Base-by-base conservation (phyloP, 768 basidiomycete genomes). In the Kwoniella heveanensis region DNA sequence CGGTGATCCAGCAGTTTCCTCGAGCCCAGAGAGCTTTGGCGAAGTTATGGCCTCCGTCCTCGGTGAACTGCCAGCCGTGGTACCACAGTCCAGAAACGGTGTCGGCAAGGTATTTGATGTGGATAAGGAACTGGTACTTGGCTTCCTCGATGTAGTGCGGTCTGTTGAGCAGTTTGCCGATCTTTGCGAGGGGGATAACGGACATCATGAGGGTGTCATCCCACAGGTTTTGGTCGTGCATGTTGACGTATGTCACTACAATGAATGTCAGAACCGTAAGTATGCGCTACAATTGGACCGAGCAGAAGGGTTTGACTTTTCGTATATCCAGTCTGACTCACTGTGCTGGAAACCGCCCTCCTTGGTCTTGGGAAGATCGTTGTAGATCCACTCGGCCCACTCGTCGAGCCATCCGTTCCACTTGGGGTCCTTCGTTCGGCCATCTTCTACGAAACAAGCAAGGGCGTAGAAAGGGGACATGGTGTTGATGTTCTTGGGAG, bases 401-500 rank as follows among this genome's bases (percentile, higher is more conserved):
- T 68, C 70, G 26, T 83, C 77, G 27, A 71, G 61, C 77, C 77
- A 79, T 15, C 29, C 60, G 17, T 64, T 48, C 76, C 74, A 77
- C 46, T 63, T 65, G 32, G 69, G 56, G 37, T 70, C 70, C 51
- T 62, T 67, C 24, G 71, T 55, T 37, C 56, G 58, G 29, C 68
- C 70, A 44, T 74, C 68, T 32, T 63, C 58, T 15, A 79, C 49
- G 21, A 74, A 57, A 17, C 68, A 60, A 1, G 74, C 66, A 17
- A 79, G 65, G 6, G 60, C 63, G 57, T 79, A 79, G 46, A 86
- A 79, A 0, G 85, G 83, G 3, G 85, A 82, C 83, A 86, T 85
- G 19, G 85, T 85, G 74, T 86, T 86, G 60, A 85, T 84, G 69
- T 86, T 86, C 82, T 86, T 86, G 22, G 84, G 84, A 13, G 85